Base-by-base conservation (phyloP, 176 grass and related monocot species). In the Neostapfia colusana region DNA sequence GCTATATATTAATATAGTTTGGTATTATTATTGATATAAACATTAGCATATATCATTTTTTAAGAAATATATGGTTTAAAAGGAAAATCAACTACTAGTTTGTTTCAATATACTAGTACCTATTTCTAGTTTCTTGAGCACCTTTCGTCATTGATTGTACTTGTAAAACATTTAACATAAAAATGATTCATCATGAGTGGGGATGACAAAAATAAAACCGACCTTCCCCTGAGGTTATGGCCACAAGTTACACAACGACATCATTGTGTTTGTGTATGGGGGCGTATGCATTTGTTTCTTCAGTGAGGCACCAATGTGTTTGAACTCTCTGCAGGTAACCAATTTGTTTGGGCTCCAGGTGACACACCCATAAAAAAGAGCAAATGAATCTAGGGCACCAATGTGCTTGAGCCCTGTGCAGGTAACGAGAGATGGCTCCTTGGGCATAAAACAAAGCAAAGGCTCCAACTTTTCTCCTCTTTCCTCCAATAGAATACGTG, bases 321-420 rank as follows among this genome's bases (percentile, higher is more conserved):
- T 31, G 3, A 31, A 3, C 31, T 31, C 31, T 31, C 2, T 31
- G 31, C 31, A 31, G 31, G 31, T 31, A 31, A 31, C 31, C 31
- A 31, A 31, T 31, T 31, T 31, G 31, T 31, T 31, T 31, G 31
- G 3, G 48, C 42, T 85, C 12, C 75, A 54, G 63, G 50, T 86
- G 89, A 76, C 86, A 89, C 73, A 62, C 67, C 79, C 59, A 83
- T 89, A 68, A 72, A 86, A 2, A 31, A 31, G n/a, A 86, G 49
- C 89, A 80, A 51, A 88, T 79, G 69, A 80, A 63, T 77, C 46
- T 72, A 67, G 76, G 23, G 74, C 69, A 73, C 72, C 69, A 24
- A 89, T 88, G 68, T 77, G 70, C 75, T 92, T 72, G 90, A 85
- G 79, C 86, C 60, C 55, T 73, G 82, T 88, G 84, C 85, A 58